phyloP scores from a whole-genome alignment of 2,329 filamentous ascomycete genomes.

The Penicillium sclerotigenum region DNA sequence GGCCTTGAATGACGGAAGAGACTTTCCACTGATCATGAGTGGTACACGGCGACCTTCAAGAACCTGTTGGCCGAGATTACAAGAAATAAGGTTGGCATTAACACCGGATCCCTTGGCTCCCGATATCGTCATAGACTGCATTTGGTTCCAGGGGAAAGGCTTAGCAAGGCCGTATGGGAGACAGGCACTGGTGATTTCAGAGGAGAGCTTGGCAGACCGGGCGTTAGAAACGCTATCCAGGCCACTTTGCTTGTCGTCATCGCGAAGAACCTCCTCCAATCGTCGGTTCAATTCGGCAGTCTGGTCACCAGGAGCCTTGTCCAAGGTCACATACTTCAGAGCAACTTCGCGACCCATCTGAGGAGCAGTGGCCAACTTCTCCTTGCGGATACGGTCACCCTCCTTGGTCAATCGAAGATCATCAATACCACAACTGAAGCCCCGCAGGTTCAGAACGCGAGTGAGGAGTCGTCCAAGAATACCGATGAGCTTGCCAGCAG shows the following conservation, averaged over 20 bases:
- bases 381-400: constrained; percentile 69
- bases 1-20: constrained; percentile 86
- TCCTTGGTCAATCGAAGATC: constrained; percentile 80
- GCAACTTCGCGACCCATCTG: constrained; percentile 74
- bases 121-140: constrained; percentile 97
- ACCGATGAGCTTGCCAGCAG: constrained; percentile 83
- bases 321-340: constrained; percentile 81
- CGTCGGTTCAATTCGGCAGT: constrained; percentile 71
- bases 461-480: constrained; percentile 86
- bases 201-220: constrained; percentile 67
- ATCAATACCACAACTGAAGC: constrained; percentile 96
- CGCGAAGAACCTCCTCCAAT: constrained; percentile 83
- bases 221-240: constrained; percentile 85
- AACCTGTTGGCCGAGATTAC: constrained; percentile 94
- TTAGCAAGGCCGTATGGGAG: constrained; percentile 82
- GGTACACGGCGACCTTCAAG: constrained; percentile 92
- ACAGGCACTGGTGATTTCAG: constrained; percentile 72
- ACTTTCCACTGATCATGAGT: constrained; percentile 96
- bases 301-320: constrained; percentile 60
- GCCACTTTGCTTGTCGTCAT: constrained; percentile 84
- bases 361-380: constrained; percentile 65
- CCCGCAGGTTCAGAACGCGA: constrained; percentile 84
- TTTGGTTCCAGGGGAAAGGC: constrained; percentile 92
- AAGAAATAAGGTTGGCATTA: constrained; percentile 96
- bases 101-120: constrained; percentile 91